phyloP scores from a whole-genome alignment of 2,329 filamentous ascomycete genomes.

The Pyricularia grisea region DNA sequence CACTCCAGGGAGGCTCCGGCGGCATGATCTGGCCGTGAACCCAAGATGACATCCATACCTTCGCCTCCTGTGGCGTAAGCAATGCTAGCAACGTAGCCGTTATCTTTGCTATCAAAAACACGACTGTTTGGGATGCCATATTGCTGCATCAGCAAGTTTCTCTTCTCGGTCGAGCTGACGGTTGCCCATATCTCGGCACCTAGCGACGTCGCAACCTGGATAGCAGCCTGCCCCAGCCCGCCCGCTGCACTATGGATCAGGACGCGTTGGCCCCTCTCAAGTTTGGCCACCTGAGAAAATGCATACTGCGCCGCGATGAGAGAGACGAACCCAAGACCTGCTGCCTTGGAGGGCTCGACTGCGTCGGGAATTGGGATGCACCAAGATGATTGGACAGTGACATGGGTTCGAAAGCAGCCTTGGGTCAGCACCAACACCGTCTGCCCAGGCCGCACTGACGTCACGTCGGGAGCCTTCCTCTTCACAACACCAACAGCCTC shows the following conservation, averaged over 20 bases:
- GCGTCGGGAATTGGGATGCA: neutral
- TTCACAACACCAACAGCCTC: neutral
- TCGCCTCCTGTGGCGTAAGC: neutral
- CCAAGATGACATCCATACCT: slow-evolving; percentile 4
- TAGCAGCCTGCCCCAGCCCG: slow-evolving; percentile 22
- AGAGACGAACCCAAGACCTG: neutral
- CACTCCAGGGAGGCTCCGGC: slow-evolving; percentile 7
- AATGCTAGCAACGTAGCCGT: neutral
- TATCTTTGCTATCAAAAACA: neutral
- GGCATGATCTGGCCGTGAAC: slow-evolving; percentile 1
- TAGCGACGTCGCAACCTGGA: slow-evolving; percentile 18
- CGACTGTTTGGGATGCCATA: neutral
- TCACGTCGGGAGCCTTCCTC: neutral
- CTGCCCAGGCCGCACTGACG: neutral
- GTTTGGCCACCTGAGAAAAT: neutral
- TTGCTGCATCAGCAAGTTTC: neutral
- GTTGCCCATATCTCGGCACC: slow-evolving; percentile 14
- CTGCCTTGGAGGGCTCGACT: neutral
- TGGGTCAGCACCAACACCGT: neutral
- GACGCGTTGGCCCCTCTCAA: slow-evolving; percentile 13
- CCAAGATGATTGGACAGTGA: neutral
- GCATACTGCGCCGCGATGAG: neutral
- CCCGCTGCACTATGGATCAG: slow-evolving; percentile 25
- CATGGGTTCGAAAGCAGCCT: neutral
- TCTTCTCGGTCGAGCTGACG: neutral